Base-by-base conservation (phyloP, 768 basidiomycete genomes). In the Mycena belliarum region DNA sequence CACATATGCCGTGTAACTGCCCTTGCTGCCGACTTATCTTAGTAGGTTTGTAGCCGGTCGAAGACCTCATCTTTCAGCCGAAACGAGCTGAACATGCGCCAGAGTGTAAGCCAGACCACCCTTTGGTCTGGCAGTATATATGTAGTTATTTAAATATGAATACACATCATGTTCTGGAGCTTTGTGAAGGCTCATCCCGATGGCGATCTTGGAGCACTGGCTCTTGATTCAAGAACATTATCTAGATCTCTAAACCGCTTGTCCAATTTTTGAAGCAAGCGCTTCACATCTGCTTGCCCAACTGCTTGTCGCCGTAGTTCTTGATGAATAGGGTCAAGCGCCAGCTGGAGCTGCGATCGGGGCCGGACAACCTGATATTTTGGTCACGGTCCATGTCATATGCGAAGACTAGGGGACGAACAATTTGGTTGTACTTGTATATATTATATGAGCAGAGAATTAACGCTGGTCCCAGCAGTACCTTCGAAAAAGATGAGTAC, bases 341-440 rank as follows among this genome's bases (percentile, higher is more conserved):
- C 54, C n/a, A 63, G 6, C 43, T 63, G 54, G 5, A 63, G 20
- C 3, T 9, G 4, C 3, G 61, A 37, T 3, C 61, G 61, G 21
- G 62, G 62, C 5, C 45, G 50, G 5, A 54, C 26, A 20, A 46
- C 26, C 61, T 63, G 18, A 2, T 26, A 23, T 2, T 3, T 7
- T 14, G 33, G 33, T 16, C 20, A 18, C 21, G 15, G 16, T 10
- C 23, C 32, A 46, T 4, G 6, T 25, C 18, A 20, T 18, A 21
- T 28, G n/a, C n/a, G 37, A 15, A 42, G 15, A 10, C 15, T 1
- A 18, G 33, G 49, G 26, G 26, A 56, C 54, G 24, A 18, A 58
- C 49, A 11, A 54, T 53, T 46, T 51, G 55, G 25, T 44, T 51
- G 26, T 63, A 59, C 35, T 49, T 48, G 48, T 63, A 63, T 49